Percentiles rank a stretch among this genome's conserved stretches.
Evolutionary conservation across 345 rosid species (phyloP).

Genomic region (Rhodomyrtus tomentosa): DNA sequence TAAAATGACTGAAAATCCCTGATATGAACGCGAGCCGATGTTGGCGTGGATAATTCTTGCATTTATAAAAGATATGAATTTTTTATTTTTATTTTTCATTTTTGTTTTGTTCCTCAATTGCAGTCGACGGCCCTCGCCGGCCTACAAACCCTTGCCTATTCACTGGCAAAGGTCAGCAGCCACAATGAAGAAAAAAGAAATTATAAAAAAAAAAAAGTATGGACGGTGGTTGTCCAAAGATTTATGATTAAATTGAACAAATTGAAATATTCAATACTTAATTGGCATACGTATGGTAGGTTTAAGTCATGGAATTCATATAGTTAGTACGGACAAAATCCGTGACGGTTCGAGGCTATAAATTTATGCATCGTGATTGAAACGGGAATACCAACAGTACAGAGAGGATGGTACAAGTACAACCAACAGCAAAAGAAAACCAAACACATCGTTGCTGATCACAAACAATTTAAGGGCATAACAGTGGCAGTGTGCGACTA

Average conservation of each 20-base stretch:
- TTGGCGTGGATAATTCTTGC: rapidly evolving
- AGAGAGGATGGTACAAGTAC: neutral
- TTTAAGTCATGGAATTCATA: neutral
- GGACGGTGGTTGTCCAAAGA: no score
- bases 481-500: neutral
- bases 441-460: no score
- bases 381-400: neutral
- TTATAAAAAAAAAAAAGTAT: neutral
- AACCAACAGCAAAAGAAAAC: neutral
- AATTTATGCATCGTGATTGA: neutral
- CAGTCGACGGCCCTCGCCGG: rapidly evolving
- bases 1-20: rapidly evolving
- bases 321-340: neutral
- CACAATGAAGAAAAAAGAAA: neutral
- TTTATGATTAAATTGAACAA: no score
- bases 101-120: neutral
- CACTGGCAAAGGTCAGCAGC: rapidly evolving
- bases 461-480: no score
- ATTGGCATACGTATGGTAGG: rapidly evolving
- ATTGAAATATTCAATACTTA: no score
- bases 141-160: neutral
- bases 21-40: rapidly evolving
- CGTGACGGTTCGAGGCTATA: neutral
- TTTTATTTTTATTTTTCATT: neutral
- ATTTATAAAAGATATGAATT: neutral